Conservation (phyloP, 2,329 filamentous ascomycete species). For the Sclerotinia borealis region DNA sequence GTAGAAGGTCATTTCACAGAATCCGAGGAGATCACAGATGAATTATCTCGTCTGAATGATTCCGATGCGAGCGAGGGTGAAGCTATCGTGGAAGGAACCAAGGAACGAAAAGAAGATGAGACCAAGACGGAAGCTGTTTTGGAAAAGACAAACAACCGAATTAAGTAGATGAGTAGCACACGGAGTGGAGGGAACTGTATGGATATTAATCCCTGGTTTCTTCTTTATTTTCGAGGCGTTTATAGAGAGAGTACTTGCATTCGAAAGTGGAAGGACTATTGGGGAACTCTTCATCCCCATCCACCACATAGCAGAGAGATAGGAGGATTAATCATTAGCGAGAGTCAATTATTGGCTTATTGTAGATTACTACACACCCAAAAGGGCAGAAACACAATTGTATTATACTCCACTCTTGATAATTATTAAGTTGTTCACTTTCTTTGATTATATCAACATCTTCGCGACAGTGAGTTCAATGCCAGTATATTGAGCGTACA, state of each 20-base stretch:
- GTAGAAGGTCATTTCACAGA: slow-evolving; percentile 26
- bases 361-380: not conserved
- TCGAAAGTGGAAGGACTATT: not conserved
- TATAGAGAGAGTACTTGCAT: slow-evolving; percentile 8
- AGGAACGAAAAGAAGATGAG: slow-evolving; percentile 14
- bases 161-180: slow-evolving; percentile 9
- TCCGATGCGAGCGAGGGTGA: slow-evolving; percentile 15
- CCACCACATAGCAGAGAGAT: not conserved
- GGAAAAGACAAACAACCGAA: slow-evolving; percentile 17
- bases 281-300: not conserved
- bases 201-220: not conserved
- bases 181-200: not conserved
- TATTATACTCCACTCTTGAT: slow-evolving; percentile 11
- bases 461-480: too few relatives aligned
- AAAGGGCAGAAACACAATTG: not conserved
- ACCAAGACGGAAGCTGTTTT: slow-evolving; percentile 17
- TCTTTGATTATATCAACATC: too few relatives aligned
- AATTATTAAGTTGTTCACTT: not conserved
- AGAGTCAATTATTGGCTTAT: not conserved
- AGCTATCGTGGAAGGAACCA: slow-evolving; percentile 18
- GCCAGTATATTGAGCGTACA: too few relatives aligned
- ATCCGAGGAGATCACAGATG: slow-evolving; percentile 13
- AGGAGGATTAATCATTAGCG: not conserved
- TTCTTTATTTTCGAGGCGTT: not conserved
- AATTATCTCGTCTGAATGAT: slow-evolving; percentile 17